These are phyloP conservation scores for Podosphaera aphanis DNA, from an alignment of 2,329 filamentous ascomycete genomes.

Conservation along the genomic window DNA sequence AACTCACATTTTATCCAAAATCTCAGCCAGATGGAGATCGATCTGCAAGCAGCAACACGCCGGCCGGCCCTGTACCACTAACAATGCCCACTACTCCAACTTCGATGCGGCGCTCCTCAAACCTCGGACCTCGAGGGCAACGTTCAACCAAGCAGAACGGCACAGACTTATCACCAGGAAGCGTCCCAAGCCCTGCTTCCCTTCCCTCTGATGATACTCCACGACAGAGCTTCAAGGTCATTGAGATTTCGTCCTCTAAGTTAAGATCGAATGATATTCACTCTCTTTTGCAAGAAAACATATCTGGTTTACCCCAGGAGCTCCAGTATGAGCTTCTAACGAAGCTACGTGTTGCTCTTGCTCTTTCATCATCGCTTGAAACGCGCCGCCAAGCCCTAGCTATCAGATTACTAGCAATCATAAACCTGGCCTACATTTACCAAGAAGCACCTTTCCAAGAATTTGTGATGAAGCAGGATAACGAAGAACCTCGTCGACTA, in stretches of 20 bases:
- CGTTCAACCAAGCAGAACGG: constrained; percentile 12
- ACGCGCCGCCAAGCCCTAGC: constrained; percentile 55
- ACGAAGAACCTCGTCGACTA: constrained; percentile 67
- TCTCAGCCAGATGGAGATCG: constrained; percentile 13
- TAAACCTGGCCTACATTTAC: constrained; percentile 78
- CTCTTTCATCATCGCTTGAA: constrained; percentile 40
- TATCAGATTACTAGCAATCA: constrained; percentile 64
- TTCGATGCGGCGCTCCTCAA: constrained; percentile 16
- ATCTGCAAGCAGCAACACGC: constrained; percentile 7
- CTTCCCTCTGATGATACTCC: constrained; percentile 11
- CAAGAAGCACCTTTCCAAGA: constrained; percentile 63
- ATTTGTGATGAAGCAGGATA: constrained; percentile 67
- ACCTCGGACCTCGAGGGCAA: constrained; percentile 14
- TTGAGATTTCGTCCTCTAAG: constrained; percentile 28
- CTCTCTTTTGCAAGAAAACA: constrained; percentile 29
- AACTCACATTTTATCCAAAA: constrained; percentile 50
- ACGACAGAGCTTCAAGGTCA: constrained; percentile 11
- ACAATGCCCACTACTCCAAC: constrained; percentile 14
- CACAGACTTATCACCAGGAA: constrained; percentile 17
- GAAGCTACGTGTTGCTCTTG: constrained; percentile 62
- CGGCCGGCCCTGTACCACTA: constrained; percentile 14
- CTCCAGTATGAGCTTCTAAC: constrained; percentile 69
- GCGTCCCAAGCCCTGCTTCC: constrained; percentile 7
- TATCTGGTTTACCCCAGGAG: constrained; percentile 44
- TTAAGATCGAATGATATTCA: constrained; percentile 30